Evolutionary conservation across 306 rosid genomes (phyloP), one percentile per base, ranked within the genome.

Genomic region (Acacia crassicarpa): DNA sequence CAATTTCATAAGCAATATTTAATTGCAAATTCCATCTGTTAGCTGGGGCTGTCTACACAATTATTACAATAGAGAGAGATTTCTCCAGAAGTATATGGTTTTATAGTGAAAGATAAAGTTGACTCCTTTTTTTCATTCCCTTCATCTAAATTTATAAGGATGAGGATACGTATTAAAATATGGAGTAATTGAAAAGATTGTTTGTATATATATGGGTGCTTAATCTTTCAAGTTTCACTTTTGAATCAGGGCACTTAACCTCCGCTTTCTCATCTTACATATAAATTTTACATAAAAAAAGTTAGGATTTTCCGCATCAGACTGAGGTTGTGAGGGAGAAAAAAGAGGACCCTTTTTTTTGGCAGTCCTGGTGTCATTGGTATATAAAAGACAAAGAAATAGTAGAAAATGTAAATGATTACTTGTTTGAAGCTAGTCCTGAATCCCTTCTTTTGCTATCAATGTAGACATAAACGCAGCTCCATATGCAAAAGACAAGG

Each of bases 1-100:
- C 30, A 61, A 71, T 65, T 67, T 43, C 71, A 25, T 43, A 53
- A 44, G 54, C 11, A 67, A 73, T 23, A 16, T 22, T 5, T 74
- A 19, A 46, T 46, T 75, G 80, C 59, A 46, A 33, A 17, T 44
- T 70, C 74, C 25, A 48, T 33, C 56, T 75, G 66, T 59, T 78
- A 74, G 63, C 78, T 83, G 84, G 33, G 48, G 32, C 65, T 70
- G 25, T 74, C 63, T 51, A 9, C 14, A 58, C 30, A 58, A 9
- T 22, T 8, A 8, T 19, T 58, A 58, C 13, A 22, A 58, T 58
- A n/a, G 63, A 58, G 30, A n/a, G 1, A 19, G 20, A 33, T 20
- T 58, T 77, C 49, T 65, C 46, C 68, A 22, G 41, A 79, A 82
- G 32, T 4, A 4, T 5, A 61, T 68, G 65, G 69, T 63, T 72